Percentiles rank a stretch among this genome's conserved stretches.
Conservation (phyloP, 371 early-diverging fungal genomes). For the Phascolomyces articulosus region DNA sequence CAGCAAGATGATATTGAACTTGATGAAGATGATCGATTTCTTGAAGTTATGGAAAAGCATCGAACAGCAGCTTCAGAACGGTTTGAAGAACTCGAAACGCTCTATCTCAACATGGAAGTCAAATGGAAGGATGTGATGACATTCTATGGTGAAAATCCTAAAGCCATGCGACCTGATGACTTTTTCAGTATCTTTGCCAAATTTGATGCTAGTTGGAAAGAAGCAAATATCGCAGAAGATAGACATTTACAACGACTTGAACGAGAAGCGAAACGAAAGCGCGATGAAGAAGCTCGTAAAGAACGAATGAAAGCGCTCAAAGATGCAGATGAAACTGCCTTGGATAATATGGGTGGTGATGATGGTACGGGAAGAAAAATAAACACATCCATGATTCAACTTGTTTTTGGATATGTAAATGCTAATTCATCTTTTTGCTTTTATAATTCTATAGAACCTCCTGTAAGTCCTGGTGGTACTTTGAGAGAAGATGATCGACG, state of each 20-base stretch:
- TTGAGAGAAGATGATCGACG: constrained; percentile 33
- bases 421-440: background rate
- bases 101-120: constrained; percentile 49
- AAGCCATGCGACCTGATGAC: constrained; percentile 38
- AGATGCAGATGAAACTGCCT: background rate
- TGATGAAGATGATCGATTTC: constrained; percentile 35
- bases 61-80: constrained; percentile 29
- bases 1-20: constrained; percentile 10
- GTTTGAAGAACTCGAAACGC: constrained; percentile 43
- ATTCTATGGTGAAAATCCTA: constrained; percentile 40
- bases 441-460: background rate
- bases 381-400: background rate
- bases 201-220: constrained; percentile 29
- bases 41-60: constrained; percentile 39
- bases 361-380: background rate
- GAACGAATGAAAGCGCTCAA: constrained; percentile 10
- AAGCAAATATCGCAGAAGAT: constrained; percentile 31
- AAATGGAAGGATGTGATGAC: constrained; percentile 50
- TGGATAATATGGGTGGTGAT: background rate
- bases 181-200: constrained; percentile 34
- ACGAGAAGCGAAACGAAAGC: constrained; percentile 30
- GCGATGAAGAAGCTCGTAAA: constrained; percentile 32
- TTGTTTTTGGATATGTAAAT: too few relatives aligned
- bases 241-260: constrained; percentile 30
- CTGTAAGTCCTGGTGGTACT: background rate